These are phyloP conservation scores for Babjeviella inositovora DNA, from an alignment of 805 yeast species.

Conservation along the genomic window DNA sequence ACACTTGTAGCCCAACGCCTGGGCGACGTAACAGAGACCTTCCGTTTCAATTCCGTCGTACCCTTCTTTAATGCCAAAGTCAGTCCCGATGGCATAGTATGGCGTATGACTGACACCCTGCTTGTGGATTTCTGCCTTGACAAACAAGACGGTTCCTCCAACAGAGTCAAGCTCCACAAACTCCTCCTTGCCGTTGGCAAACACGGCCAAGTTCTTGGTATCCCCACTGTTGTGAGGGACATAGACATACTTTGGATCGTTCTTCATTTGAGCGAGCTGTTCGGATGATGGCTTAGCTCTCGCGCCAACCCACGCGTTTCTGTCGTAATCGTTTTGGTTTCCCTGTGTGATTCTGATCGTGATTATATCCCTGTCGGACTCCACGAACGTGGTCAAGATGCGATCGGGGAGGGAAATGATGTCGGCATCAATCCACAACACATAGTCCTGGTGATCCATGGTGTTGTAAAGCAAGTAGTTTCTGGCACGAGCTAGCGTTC, in stretches of 20 bases:
- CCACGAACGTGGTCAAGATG: slow-evolving; percentile 8
- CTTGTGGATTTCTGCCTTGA: slow-evolving; percentile 21
- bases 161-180: slow-evolving; percentile 23
- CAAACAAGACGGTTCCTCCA: slow-evolving; percentile 33
- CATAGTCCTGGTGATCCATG: slow-evolving; percentile 9
- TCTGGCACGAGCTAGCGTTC: slow-evolving; percentile 9
- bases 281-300: slow-evolving; percentile 8
- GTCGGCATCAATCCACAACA: slow-evolving; percentile 14
- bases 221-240: slow-evolving; percentile 9
- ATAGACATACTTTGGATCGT: slow-evolving; percentile 6
- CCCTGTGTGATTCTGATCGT: slow-evolving; percentile 12
- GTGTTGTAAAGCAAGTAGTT: slow-evolving; percentile 9
- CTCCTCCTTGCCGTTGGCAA: slow-evolving; percentile 4
- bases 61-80: slow-evolving; percentile 27
- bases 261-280: slow-evolving; percentile 2
- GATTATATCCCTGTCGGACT: slow-evolving; percentile 10
- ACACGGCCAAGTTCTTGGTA: slow-evolving; percentile 8
- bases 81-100: slow-evolving; percentile 22
- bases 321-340: slow-evolving; percentile 12
- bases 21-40: slow-evolving; percentile 31
- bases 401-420: slow-evolving; percentile 8
- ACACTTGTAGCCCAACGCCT: slow-evolving; percentile 23
- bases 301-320: slow-evolving; percentile 16
- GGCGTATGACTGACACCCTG: slow-evolving; percentile 31
- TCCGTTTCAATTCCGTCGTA: slow-evolving; percentile 40